Percentiles rank a stretch among this genome's conserved stretches.
Conservation (phyloP, 2,329 filamentous ascomycete species). For the Trichoderma aggressivum region DNA sequence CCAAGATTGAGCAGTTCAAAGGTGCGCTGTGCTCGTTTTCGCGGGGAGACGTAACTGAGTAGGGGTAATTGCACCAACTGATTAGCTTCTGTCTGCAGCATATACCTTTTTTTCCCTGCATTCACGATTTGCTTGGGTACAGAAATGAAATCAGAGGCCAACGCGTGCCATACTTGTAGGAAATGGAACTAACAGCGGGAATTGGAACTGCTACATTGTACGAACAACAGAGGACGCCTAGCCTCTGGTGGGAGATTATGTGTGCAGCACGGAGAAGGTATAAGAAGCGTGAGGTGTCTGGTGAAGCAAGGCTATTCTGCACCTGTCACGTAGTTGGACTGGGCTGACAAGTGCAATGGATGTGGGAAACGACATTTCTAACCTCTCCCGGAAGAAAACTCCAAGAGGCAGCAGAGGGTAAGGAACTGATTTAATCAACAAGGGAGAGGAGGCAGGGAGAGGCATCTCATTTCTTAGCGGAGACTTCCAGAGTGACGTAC, state of each 20-base stretch:
- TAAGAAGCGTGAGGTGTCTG: background rate
- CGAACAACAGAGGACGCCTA: background rate
- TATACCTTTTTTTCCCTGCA: background rate
- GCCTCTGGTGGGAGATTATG: background rate
- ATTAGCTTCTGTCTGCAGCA: background rate
- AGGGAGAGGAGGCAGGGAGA: background rate
- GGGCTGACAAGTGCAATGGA: background rate
- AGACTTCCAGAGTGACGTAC: background rate
- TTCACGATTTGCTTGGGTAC: background rate
- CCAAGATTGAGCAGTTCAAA: slow-evolving; percentile 81
- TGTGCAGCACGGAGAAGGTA: background rate
- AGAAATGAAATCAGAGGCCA: background rate
- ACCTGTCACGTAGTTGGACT: background rate
- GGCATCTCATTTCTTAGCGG: background rate
- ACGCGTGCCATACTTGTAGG: background rate
- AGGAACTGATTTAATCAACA: background rate
- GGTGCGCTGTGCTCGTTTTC: slow-evolving; percentile 80
- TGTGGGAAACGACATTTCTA: background rate
- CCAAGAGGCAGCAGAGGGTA: background rate
- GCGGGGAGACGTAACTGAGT: slow-evolving; percentile 76
- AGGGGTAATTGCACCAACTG: background rate
- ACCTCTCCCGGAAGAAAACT: background rate
- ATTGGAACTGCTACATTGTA: background rate
- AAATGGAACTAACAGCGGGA: background rate
- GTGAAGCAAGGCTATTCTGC: background rate